Evolutionary conservation across 2,329 filamentous ascomycete species (phyloP).

Genomic region (Mycogone perniciosa): DNA sequence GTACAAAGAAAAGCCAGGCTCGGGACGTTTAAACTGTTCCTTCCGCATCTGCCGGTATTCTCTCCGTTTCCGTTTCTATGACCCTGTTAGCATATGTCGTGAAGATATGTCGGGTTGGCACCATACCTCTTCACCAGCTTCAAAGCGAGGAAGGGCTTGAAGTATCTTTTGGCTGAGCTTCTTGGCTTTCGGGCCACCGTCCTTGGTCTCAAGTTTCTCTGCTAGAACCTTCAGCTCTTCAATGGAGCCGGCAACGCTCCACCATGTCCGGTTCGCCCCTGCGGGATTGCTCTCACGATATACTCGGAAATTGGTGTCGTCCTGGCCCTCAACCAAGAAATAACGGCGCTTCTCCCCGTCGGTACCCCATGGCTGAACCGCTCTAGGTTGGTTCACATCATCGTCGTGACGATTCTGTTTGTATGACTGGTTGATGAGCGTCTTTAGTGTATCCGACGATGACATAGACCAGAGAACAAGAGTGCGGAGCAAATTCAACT

Average conservation of each 20-base stretch:
- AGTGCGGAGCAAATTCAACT: conserved; percentile 79
- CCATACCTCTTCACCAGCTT: conserved; percentile 79
- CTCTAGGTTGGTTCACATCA: conserved; percentile 75
- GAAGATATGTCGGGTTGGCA: neutral
- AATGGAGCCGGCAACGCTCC: conserved; percentile 85
- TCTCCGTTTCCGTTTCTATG: conserved; percentile 80
- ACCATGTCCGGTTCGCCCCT: conserved; percentile 73
- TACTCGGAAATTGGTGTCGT: conserved; percentile 88
- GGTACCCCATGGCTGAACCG: conserved; percentile 83
- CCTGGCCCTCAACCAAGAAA: conserved; percentile 86
- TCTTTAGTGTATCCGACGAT: conserved; percentile 76
- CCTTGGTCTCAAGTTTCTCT: conserved; percentile 67
- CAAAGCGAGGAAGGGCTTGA: conserved; percentile 79
- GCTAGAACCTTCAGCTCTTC: conserved; percentile 74
- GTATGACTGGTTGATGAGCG: conserved; percentile 79
- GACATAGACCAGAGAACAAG: conserved; percentile 84
- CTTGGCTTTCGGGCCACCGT: conserved; percentile 75
- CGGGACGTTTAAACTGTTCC: conserved; percentile 79
- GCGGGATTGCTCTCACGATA: conserved; percentile 89
- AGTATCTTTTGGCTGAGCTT: conserved; percentile 71
- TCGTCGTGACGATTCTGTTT: conserved; percentile 79
- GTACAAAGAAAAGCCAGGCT: conserved; percentile 86
- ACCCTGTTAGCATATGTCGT: neutral
- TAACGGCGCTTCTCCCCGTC: conserved; percentile 90
- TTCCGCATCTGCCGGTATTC: conserved; percentile 86